Evolutionary conservation across 2,329 filamentous ascomycete species (phyloP), one percentile per base, ranked within the genome.

Genomic region (Alternaria incomplexa): DNA sequence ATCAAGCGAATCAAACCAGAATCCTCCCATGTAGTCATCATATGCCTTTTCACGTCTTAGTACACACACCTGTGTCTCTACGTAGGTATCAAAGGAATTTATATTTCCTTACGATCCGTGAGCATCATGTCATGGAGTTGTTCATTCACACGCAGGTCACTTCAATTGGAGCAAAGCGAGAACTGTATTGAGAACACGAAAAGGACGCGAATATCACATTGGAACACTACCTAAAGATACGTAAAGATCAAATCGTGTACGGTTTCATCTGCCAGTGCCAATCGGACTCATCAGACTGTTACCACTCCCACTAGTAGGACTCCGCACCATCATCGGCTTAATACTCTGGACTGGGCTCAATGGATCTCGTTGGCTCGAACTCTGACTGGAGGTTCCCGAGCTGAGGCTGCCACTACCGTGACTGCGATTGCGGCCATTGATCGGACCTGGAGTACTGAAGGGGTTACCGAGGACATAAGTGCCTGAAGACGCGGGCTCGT

Each of bases 361-460:
- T n/a, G 79, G 79, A 64, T 81, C 79, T 45, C 75, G 66, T 58
- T 79, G 77, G 56, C 77, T 80, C 12, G 76, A 76, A 65, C 74
- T 77, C 65, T 79, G 74, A 63, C 78, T 80, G 7, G 73, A 77
- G 73, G 72, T 82, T 74, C 73, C 83, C 64, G 74, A 82, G 81
- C 65, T 83, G 77, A 75, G 75, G 75, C 79, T 79, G 50, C 83
- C 84, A 66, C 85, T 86, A 53, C 81, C 83, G 63, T 83, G 82
- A 72, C 84, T 86, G 53, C 80, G 83, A 54, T 79, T 79, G 54
- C 70, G 65, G 5, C 76, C 77, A 56, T 77, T 77, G 54, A 74
- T 64, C 47, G 81, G 77, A 44, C 79, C 82, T 54, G 79, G 74
- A 17, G 75, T 77, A 61, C 75, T 78, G 66, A 78, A 80, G 4